Evolutionary conservation across 164 flowering plant genomes (phyloP), one percentile per base, ranked within the genome.

Genomic region (Brasenia schreberi): DNA sequence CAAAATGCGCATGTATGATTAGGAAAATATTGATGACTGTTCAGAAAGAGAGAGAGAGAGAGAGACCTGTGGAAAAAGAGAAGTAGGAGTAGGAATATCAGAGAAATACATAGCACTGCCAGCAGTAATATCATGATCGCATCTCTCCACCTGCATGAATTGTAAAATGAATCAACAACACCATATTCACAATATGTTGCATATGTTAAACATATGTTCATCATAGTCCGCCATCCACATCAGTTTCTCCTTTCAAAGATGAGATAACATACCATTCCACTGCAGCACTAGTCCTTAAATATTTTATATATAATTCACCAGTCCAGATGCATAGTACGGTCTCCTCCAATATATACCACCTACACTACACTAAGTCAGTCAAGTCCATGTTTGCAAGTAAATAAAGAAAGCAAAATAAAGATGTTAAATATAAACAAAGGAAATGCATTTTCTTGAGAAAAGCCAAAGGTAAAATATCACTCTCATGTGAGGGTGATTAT

Each of bases 291-390:
- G 79, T 69, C 76, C 84, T 81, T 69, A 94, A 78, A 78, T 83
- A 89, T 23, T 80, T 42, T 68, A 89, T 80, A 72, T 94, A 94
- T 80, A 87, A 77, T 70, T 86, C 73, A 67, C 81, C 77, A 61
- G 98, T 94, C 97, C 98, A 94, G 43, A 91, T 70, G 82, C 90
- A 83, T 70, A 94, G 71, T 18, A 87, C 79, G 67, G 96, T 83
- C 79, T 94, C 98, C 70, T 82, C 97, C 68, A 77, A 82, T 67
- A 94, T 76, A 76, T 87, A 94, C 97, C 97, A 94, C 98, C 98
- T 94, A 71, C 18, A 73, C 16, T 49, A 49, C 16, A 14, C 19
- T 7, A 23, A 12, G 23, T 63, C 17, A 5, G 23, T 23, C 5
- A 42, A 58, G 39, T 18, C 23, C 42, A 39, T 52, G 10, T 33